Conservation (phyloP, 176 grass and related monocot species). For the Calamus simplicifolius region DNA sequence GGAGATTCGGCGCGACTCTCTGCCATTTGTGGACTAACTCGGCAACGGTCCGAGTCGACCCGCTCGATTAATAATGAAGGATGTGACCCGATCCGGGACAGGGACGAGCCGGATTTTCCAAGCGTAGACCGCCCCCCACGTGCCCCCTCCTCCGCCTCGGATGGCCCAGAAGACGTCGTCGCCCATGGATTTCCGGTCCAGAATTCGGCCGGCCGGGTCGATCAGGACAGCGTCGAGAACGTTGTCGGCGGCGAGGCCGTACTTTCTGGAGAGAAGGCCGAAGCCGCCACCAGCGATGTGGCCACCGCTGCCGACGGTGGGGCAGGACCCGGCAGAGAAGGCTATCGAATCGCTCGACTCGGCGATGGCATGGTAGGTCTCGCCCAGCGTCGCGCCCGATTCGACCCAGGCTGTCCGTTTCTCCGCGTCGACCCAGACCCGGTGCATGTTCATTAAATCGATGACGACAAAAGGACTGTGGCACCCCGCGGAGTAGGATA, state of each 20-base stretch:
- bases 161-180: slow-evolving; percentile 86
- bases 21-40: slow-evolving; percentile 54
- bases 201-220: slow-evolving; percentile 22
- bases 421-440: slow-evolving; percentile 29
- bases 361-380: slow-evolving; percentile 52
- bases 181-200: slow-evolving; percentile 40
- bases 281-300: slow-evolving; percentile 78
- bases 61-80: slow-evolving; percentile 39
- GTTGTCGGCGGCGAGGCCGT: slow-evolving; percentile 60
- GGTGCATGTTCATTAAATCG: slow-evolving; percentile 47
- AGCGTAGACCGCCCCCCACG: slow-evolving; percentile 60
- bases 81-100: slow-evolving; percentile 41
- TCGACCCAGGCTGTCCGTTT: slow-evolving; percentile 45
- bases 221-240: slow-evolving; percentile 59
- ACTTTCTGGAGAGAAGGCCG: slow-evolving; percentile 61
- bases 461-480: slow-evolving; percentile 31
- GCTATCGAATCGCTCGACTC: slow-evolving; percentile 23
- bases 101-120: slow-evolving; percentile 40
- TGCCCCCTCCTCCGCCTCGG: slow-evolving; percentile 67
- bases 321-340: slow-evolving; percentile 62
- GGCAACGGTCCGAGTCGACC: slow-evolving; percentile 16
- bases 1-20: slow-evolving; percentile 45
- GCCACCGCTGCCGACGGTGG: slow-evolving; percentile 59
- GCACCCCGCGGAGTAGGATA: slow-evolving; percentile 42
- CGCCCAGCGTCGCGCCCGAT: slow-evolving; percentile 59